phyloP scores from a whole-genome alignment of 371 early-diverging fungal species.

The Lichtheimia hyalospora region DNA sequence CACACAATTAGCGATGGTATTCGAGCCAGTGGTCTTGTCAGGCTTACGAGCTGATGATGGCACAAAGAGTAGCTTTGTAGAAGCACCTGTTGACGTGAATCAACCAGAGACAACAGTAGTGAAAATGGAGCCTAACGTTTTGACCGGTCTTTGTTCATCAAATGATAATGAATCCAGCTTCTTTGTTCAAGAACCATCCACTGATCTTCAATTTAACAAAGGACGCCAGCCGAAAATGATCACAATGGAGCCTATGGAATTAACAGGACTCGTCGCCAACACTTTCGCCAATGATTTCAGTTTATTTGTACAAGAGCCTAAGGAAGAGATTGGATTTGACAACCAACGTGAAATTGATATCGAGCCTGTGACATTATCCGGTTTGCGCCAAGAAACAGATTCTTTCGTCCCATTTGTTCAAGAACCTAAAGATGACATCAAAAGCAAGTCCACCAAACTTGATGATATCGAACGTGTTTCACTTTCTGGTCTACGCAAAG shows the following conservation, averaged over 20 bases:
- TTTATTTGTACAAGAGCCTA: not conserved
- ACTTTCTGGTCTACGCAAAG: not conserved
- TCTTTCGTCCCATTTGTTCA: not conserved
- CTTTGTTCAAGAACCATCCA: slow-evolving; percentile 1
- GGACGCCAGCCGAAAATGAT: no score
- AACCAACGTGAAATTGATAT: no score
- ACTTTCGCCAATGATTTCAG: no score
- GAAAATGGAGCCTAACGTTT: not conserved
- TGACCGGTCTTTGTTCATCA: not conserved
- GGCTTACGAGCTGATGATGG: not conserved
- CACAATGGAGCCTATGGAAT: not conserved
- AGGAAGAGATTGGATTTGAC: no score
- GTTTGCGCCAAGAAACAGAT: not conserved
- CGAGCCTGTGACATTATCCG: not conserved
- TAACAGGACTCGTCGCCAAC: no score
- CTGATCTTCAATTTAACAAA: not conserved
- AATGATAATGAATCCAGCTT: no score
- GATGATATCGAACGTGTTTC: not conserved
- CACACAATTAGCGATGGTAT: no score
- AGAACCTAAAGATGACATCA: not conserved
- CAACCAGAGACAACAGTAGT: no score
- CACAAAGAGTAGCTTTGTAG: not conserved
- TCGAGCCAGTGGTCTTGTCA: not conserved
- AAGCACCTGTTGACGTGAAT: not conserved
- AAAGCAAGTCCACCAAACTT: not conserved